phyloP scores from a whole-genome alignment of 2,329 filamentous ascomycete genomes.

The Boeremia exigua region DNA sequence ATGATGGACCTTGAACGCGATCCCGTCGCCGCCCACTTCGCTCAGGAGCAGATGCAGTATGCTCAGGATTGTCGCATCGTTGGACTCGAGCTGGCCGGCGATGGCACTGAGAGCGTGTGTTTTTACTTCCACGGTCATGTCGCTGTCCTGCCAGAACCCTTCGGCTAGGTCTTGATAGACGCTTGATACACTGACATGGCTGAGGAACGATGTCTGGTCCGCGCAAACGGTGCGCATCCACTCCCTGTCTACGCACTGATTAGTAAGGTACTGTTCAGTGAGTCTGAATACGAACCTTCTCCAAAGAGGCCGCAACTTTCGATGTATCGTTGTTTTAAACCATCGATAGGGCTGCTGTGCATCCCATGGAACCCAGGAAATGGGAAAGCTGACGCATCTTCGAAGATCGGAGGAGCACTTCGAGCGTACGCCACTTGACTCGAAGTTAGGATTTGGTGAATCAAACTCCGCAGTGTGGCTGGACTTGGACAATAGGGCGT shows the following conservation, averaged over 20 bases:
- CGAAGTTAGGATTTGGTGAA: conserved; percentile 1
- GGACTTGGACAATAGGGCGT: neutral
- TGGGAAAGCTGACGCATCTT: conserved; percentile 31
- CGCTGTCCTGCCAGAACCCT: conserved; percentile 36
- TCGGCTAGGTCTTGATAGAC: conserved; percentile 42
- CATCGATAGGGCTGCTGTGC: conserved; percentile 23
- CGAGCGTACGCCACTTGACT: conserved; percentile 27
- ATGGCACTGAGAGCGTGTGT: conserved; percentile 37
- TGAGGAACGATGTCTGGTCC: conserved; percentile 40
- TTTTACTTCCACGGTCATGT: conserved; percentile 42
- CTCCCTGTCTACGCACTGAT: conserved; percentile 21
- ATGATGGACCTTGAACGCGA: conserved; percentile 39
- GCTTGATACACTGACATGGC: conserved; percentile 41
- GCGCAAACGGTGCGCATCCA: conserved; percentile 41
- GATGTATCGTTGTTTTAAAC: conserved; percentile 35
- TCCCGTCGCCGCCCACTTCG: conserved; percentile 38
- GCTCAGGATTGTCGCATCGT: conserved; percentile 40
- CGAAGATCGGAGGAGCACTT: conserved; percentile 32
- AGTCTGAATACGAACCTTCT: conserved; percentile 21
- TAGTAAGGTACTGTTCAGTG: neutral
- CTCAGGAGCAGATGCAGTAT: conserved; percentile 43
- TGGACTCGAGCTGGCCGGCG: conserved; percentile 33
- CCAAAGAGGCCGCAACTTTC: conserved; percentile 26
- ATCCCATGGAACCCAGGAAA: conserved; percentile 19
- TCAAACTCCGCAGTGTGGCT: neutral